phyloP scores from a whole-genome alignment of 768 basidiomycete species.

The Boletus insuetus region DNA sequence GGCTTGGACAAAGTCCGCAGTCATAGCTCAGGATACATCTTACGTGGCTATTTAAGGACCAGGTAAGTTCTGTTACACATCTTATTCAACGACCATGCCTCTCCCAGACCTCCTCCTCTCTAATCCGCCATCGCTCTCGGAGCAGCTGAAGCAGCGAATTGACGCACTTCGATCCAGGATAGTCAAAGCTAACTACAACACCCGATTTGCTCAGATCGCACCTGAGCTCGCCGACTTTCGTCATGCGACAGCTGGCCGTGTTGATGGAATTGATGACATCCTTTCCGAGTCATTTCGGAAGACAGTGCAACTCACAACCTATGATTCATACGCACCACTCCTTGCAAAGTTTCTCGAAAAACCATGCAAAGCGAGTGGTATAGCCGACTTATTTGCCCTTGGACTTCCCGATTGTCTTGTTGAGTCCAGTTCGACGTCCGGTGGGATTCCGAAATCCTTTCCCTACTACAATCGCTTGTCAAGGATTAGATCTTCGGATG shows the following conservation, averaged over 20 bases:
- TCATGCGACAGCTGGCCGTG: neutral
- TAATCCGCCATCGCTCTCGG: neutral
- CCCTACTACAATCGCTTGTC: constrained; percentile 3
- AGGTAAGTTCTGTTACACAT: neutral
- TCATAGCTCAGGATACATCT: neutral
- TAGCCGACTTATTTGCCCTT: constrained; percentile 13
- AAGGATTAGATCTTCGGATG: neutral
- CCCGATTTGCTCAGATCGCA: constrained; percentile 4
- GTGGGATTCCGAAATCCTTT: constrained; percentile 12
- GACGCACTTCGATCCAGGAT: neutral
- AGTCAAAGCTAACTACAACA: neutral
- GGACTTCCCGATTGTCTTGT: constrained; percentile 20
- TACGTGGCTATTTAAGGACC: neutral
- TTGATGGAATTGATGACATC: neutral
- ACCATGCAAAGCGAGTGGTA: neutral
- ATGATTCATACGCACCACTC: constrained; percentile 15
- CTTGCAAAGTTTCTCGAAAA: constrained; percentile 4
- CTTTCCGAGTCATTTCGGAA: constrained; percentile 8
- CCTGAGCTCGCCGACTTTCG: constrained; percentile 6
- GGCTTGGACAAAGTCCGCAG: neutral
- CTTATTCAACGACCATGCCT: neutral
- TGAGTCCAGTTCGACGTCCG: constrained; percentile 19
- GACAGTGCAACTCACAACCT: constrained; percentile 13
- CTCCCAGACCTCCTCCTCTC: constrained; percentile 2
- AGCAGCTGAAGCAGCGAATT: neutral